phyloP scores from a whole-genome alignment of 495 filamentous ascomycete species.

The Tuber melanosporum region DNA sequence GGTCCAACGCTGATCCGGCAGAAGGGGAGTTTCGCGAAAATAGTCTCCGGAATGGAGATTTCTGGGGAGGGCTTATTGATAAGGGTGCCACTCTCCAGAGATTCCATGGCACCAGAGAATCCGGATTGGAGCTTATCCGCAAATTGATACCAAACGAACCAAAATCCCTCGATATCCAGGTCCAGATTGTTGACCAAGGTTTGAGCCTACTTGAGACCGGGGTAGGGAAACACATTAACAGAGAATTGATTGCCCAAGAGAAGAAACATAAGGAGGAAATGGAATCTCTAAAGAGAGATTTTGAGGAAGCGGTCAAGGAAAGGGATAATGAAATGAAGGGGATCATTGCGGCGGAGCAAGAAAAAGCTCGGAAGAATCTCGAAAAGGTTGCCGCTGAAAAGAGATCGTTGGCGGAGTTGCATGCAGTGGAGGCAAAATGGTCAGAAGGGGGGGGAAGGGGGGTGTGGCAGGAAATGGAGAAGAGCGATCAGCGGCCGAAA shows the following conservation, averaged over 20 bases:
- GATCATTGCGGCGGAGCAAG: not conserved
- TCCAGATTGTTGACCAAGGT: slow-evolving; percentile 43
- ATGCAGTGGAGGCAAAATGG: not conserved
- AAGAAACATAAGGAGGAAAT: slow-evolving; percentile 4
- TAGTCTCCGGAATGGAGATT: slow-evolving; percentile 43
- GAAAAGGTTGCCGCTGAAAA: not conserved
- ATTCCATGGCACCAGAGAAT: slow-evolving; percentile 39
- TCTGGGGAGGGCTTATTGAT: slow-evolving; percentile 45
- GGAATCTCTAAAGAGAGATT: not conserved
- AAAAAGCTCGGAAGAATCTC: not conserved
- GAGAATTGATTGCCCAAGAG: slow-evolving; percentile 34
- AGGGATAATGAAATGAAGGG: not conserved
- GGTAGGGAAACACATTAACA: slow-evolving; percentile 42
- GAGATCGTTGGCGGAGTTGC: not conserved
- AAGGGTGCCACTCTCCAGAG: slow-evolving; percentile 37
- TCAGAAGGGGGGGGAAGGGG: not conserved
- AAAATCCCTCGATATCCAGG: slow-evolving; percentile 43
- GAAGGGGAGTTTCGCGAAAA: slow-evolving; percentile 38
- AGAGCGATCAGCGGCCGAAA: no score
- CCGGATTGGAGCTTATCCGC: slow-evolving; percentile 40
- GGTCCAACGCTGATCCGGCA: slow-evolving; percentile 40
- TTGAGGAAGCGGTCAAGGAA: not conserved
- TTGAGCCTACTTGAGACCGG: slow-evolving; percentile 42
- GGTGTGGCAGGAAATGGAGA: not conserved
- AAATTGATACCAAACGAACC: slow-evolving; percentile 13